phyloP scores from a whole-genome alignment of 2,329 filamentous ascomycete species.

The Gremmenia infestans region DNA sequence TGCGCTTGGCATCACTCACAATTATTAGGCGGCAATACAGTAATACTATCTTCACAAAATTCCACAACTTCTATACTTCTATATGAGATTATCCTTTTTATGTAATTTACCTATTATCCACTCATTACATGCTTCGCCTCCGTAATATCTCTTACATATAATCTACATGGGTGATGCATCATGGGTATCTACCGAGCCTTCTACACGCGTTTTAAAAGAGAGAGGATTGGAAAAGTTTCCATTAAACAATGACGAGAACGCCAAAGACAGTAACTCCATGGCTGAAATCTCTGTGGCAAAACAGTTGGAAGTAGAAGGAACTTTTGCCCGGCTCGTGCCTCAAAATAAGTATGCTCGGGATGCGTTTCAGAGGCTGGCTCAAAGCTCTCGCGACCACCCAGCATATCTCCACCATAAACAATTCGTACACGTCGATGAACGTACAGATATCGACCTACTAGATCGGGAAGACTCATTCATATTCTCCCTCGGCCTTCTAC shows the following conservation, averaged over 20 bases:
- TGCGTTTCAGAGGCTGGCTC: slow-evolving; percentile 8
- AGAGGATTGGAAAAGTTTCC: slow-evolving; percentile 1
- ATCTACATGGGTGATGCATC: slow-evolving; percentile 9
- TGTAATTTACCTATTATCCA: not conserved
- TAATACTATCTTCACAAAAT: not conserved
- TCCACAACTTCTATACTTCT: not conserved
- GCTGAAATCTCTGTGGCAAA: not conserved
- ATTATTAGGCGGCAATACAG: not conserved
- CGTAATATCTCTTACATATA: not conserved
- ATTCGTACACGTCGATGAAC: slow-evolving; percentile 10
- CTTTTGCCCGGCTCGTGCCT: slow-evolving; percentile 13
- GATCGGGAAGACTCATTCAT: slow-evolving; percentile 11
- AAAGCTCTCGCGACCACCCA: not conserved
- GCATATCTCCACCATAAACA: slow-evolving; percentile 8
- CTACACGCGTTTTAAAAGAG: slow-evolving; percentile 9
- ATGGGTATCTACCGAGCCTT: slow-evolving; percentile 16
- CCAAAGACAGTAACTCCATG: not conserved
- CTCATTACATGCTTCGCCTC: not conserved
- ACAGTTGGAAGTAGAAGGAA: slow-evolving; percentile 9
- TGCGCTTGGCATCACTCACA: not conserved
- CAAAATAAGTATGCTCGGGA: slow-evolving; percentile 11
- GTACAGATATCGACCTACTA: not conserved
- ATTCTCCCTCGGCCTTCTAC: slow-evolving; percentile 12
- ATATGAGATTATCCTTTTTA: not conserved
- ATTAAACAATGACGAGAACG: not conserved